Evolutionary conservation across 1,284 basidiomycete species (phyloP).

Genomic region (Porogramme epimiltina): DNA sequence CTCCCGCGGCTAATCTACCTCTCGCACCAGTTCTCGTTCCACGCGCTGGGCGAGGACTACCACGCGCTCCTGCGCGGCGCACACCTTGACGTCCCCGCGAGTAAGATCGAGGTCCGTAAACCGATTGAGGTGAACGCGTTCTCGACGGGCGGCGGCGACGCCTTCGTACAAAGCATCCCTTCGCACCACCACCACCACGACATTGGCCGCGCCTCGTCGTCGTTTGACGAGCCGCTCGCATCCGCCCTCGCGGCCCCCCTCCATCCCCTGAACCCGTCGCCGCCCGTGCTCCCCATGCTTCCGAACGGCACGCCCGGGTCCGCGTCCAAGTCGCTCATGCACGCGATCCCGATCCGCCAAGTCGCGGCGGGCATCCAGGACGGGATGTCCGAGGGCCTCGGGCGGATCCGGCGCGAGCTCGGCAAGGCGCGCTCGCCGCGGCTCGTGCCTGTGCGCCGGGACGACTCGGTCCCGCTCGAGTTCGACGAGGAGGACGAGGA

Average conservation of each 20-base stretch:
- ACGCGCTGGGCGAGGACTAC: slow-evolving; percentile 75
- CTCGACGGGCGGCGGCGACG: slow-evolving; percentile 39
- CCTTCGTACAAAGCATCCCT: slow-evolving; percentile 55
- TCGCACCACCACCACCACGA: slow-evolving; percentile 32
- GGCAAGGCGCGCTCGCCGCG: slow-evolving; percentile 44
- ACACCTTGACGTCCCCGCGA: slow-evolving; percentile 60
- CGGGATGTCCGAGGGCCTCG: slow-evolving; percentile 60
- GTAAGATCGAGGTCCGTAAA: slow-evolving; percentile 69
- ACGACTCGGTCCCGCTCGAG: slow-evolving; percentile 53
- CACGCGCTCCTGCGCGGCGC: slow-evolving; percentile 74
- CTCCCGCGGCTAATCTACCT: slow-evolving; percentile 78
- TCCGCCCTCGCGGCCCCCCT: slow-evolving; percentile 71
- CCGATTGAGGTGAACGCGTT: slow-evolving; percentile 70
- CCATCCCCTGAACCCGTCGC: slow-evolving; percentile 49
- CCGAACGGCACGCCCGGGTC: slow-evolving; percentile 66
- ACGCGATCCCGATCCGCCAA: slow-evolving; percentile 58
- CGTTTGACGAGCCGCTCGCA: slow-evolving; percentile 79
- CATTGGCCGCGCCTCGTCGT: slow-evolving; percentile 43
- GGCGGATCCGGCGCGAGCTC: slow-evolving; percentile 55
- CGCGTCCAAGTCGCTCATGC: slow-evolving; percentile 44
- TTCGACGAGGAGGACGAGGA: slow-evolving; percentile 77
- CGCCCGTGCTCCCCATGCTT: slow-evolving; percentile 69
- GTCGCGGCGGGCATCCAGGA: slow-evolving; percentile 52
- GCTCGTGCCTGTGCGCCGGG: slow-evolving; percentile 21
- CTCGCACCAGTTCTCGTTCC: slow-evolving; percentile 81